Percentiles rank a stretch among this genome's conserved stretches.
phyloP scores from a whole-genome alignment of 192 early-diverging fungal genomes.

The Backusella liffmaniae region DNA sequence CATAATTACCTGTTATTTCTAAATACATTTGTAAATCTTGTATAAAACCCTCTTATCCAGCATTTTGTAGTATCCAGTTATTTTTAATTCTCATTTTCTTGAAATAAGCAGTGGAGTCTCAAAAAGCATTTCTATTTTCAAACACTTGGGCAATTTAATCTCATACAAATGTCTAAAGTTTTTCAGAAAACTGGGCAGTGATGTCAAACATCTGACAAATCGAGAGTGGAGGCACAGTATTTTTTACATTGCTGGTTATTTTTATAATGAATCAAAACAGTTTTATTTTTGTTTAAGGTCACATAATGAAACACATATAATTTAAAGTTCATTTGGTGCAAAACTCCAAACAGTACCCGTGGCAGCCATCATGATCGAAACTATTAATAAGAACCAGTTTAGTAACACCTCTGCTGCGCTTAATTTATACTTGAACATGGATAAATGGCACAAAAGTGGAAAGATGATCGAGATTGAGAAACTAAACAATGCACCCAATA shows the following conservation, averaged over 20 bases:
- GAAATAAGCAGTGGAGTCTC: not conserved
- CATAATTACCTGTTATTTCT: no score
- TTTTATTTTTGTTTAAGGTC: not conserved
- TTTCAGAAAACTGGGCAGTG: no score
- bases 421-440: slow-evolving; percentile 26
- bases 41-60: no score
- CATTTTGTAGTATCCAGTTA: no score
- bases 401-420: slow-evolving; percentile 14
- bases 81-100: no score
- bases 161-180: no score
- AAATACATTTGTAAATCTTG: no score
- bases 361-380: slow-evolving; percentile 28
- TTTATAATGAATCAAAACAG: not conserved
- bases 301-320: not conserved
- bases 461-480: slow-evolving; percentile 35
- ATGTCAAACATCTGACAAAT: no score
- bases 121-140: not conserved
- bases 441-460: slow-evolving; percentile 36
- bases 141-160: no score
- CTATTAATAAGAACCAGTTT: slow-evolving; percentile 19
- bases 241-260: not conserved
- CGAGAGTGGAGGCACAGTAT: no score
- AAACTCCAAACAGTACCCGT: slow-evolving; percentile 39
- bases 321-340: slow-evolving; percentile 12
- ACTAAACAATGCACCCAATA: slow-evolving; percentile 36